phyloP scores from a whole-genome alignment of 1,139 yeast genomes.

The Saccharomyces hybrid region DNA sequence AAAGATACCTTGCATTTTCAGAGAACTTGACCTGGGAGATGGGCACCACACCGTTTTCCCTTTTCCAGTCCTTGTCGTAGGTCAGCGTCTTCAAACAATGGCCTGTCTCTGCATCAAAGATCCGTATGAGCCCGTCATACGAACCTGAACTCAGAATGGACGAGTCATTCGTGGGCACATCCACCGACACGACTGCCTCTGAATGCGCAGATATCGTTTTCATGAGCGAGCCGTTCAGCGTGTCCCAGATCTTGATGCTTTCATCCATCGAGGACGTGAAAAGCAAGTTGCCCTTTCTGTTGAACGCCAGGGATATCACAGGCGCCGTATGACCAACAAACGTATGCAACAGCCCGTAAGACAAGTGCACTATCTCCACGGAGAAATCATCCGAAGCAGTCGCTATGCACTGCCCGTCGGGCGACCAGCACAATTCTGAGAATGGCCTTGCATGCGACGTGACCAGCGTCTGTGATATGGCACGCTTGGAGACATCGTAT shows the following conservation, averaged over 20 bases:
- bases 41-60: conserved; percentile 60
- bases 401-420: conserved; percentile 66
- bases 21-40: conserved; percentile 66
- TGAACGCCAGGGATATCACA: conserved; percentile 66
- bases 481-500: conserved; percentile 34
- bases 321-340: conserved; percentile 84
- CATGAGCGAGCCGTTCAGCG: conserved; percentile 58
- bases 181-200: conserved; percentile 76
- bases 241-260: conserved; percentile 86
- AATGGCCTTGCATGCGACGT: conserved; percentile 27
- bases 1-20: conserved; percentile 74
- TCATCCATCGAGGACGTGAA: conserved; percentile 88
- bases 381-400: conserved; percentile 85
- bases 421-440: conserved; percentile 48
- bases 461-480: conserved; percentile 12
- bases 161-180: conserved; percentile 65
- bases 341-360: conserved; percentile 46
- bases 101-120: conserved; percentile 84
- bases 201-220: conserved; percentile 89
- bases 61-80: conserved; percentile 53
- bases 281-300: conserved; percentile 65
- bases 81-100: conserved; percentile 88
- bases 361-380: conserved; percentile 63
- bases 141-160: conserved; percentile 81
- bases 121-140: conserved; percentile 78